Evolutionary conservation across 192 early-diverging fungal species (phyloP), one percentile per base, ranked within the genome.

Genomic region (Glomus cerebriforme): DNA sequence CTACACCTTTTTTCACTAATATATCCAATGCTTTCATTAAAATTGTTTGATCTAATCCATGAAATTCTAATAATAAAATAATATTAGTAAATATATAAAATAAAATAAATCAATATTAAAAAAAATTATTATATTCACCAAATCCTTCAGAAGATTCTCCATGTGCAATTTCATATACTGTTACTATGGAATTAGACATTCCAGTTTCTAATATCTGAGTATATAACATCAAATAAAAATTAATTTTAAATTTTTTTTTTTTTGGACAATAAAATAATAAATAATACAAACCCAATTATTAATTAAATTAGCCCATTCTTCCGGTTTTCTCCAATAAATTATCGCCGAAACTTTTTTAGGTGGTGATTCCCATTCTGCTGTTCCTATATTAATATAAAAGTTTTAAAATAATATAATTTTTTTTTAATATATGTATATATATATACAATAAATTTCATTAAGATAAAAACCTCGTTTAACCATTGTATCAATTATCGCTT

Each of bases 241-340:
- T n/a, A n/a, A n/a, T n/a, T n/a, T 45, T 74, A 35, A n/a, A 17
- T 72, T 34, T 19, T 68, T 60, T 24, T 26, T 7, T n/a, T 6
- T 59, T n/a, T n/a, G n/a, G n/a, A 59, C 3, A 24, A 26, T 17
- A 60, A 60, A 60, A 71, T 49, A 32, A 22, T n/a, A 47, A 35
- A 49, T 37, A 54, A 68, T 35, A 80, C 80, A 80, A 77, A 94
- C 96, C 95, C 95, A 98, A 65, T 91, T 85, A 72, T 92, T 91
- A 15, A 98, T 88, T 79, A 93, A 79, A 15, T 82, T 73, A 2
- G 95, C 96, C 97, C 97, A 98, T 69, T 95, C 94, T 64, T 96
- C 95, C 9, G 94, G 94, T 81, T 91, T 94, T 75, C 91, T 88
- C 96, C 96, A 97, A 75, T 91, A 92, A 7, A 98, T 85, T 34